Conservation (phyloP, 73 alveolate genomes). For the Paramecium pentaurelia region DNA sequence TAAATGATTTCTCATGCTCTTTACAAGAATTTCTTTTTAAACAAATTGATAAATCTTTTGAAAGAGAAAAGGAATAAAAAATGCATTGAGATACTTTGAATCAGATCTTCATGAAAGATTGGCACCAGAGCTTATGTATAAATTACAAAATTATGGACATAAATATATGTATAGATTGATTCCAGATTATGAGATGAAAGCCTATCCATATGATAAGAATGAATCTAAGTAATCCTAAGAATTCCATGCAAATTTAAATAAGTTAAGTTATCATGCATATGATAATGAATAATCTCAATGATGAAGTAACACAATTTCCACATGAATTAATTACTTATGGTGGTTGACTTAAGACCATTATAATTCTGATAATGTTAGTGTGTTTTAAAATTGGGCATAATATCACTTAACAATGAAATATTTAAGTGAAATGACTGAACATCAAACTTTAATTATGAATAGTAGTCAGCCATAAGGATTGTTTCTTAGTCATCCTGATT, state of each 20-base stretch:
- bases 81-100: constrained; percentile 65
- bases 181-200: constrained; percentile 61
- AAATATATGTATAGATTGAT: constrained; percentile 63
- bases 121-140: constrained; percentile 43
- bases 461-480: constrained; percentile 73
- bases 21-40: constrained; percentile 49
- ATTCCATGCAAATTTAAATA: constrained; percentile 58
- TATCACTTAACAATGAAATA: constrained; percentile 61
- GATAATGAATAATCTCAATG: constrained; percentile 69
- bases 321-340: constrained; percentile 72
- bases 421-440: constrained; percentile 59
- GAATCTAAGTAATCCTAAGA: not conserved
- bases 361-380: constrained; percentile 53
- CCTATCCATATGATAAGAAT: constrained; percentile 52
- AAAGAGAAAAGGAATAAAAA: constrained; percentile 26
- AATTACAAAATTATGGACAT: constrained; percentile 63
- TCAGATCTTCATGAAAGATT: constrained; percentile 54
- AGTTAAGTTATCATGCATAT: constrained; percentile 67
- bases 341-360: not conserved
- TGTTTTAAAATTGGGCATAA: constrained; percentile 72
- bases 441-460: constrained; percentile 63
- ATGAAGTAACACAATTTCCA: constrained; percentile 69
- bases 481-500: constrained; percentile 58
- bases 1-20: constrained; percentile 71
- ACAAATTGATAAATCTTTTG: not conserved